These are phyloP conservation scores for Tulasnella calospora DNA, from an alignment of 768 basidiomycete genomes.

Conservation along the genomic window DNA sequence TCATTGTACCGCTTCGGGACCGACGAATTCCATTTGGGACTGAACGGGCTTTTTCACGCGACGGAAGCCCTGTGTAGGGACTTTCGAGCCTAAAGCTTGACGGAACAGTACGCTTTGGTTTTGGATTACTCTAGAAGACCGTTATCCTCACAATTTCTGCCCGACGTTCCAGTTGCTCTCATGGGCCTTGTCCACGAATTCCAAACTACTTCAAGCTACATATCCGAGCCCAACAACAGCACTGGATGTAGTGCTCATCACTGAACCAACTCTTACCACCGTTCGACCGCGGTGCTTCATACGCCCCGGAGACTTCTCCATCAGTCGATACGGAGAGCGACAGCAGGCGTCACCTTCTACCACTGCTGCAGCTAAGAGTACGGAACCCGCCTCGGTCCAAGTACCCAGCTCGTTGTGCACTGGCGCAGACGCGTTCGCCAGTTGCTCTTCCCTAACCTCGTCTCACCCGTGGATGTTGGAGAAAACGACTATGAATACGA, in stretches of 20 bases:
- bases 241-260: constrained; percentile 7
- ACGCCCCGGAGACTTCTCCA: neutral
- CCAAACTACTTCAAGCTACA: neutral
- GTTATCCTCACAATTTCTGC: constrained; percentile 1
- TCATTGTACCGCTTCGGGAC: neutral
- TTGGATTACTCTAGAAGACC: neutral
- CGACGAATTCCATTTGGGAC: neutral
- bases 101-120: constrained; percentile 6
- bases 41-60: neutral
- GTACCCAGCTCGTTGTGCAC: neutral
- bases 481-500: neutral
- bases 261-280: constrained; percentile 17
- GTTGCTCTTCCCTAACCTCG: neutral
- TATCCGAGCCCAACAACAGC: neutral
- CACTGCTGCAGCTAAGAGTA: neutral
- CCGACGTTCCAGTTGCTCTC: constrained; percentile 20
- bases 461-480: neutral
- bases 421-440: neutral
- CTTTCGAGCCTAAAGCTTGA: constrained; percentile 11
- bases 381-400: neutral
- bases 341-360: neutral
- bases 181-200: constrained; percentile 14
- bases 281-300: constrained; percentile 2
- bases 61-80: constrained; percentile 16
- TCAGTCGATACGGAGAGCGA: neutral